Evolutionary conservation across 2,329 filamentous ascomycete genomes (phyloP), one percentile per base, ranked within the genome.

Genomic region (Phialophora macrospora): DNA sequence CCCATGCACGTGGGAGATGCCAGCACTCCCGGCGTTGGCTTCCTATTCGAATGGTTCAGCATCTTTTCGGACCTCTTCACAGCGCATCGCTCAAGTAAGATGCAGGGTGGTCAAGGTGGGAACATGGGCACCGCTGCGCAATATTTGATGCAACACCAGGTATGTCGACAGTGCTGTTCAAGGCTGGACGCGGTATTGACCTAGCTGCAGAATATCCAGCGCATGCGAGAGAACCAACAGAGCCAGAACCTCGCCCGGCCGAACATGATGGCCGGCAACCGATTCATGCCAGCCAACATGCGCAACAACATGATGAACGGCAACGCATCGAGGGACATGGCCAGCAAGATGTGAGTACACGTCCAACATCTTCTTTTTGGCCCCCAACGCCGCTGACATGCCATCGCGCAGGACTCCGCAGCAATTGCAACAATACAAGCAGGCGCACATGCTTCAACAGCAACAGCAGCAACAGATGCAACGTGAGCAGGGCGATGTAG

Each of bases 21-120:
- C 62, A 90, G 90, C 73, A 90, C 86, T 68, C 92, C 91, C 24
- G 65, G 67, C 9, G 60, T 66, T 28, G 71, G 71, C 28, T 98
- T 99, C 74, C 83, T 99, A n/a, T 90, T 92, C 72, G 95, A 98
- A 74, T 99, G 95, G 95, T 99, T 96, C 82, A 92, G 89, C 75
- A 85, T 97, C 60, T 99, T 99, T 78, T 98, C 93, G 93, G 95
- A 99, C 74, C 92, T 98, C 72, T 96, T 91, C 79, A 88, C 88
- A 75, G 92, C 92, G 63, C 91, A 94, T 75, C 90, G 84, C 73
- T 89, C 88, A 77, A 86, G 85, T 62, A 84, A 84, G 63, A 88
- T 83, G 75, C 78, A 81, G 28, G 85, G 85, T 66, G 66, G 67
- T 24, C 62, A 63, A 52, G 63, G 56, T 48, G 65, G 63, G 26